Evolutionary conservation across 495 filamentous ascomycete species (phyloP).

Genomic region (Penicillium cosmopolitanum): DNA sequence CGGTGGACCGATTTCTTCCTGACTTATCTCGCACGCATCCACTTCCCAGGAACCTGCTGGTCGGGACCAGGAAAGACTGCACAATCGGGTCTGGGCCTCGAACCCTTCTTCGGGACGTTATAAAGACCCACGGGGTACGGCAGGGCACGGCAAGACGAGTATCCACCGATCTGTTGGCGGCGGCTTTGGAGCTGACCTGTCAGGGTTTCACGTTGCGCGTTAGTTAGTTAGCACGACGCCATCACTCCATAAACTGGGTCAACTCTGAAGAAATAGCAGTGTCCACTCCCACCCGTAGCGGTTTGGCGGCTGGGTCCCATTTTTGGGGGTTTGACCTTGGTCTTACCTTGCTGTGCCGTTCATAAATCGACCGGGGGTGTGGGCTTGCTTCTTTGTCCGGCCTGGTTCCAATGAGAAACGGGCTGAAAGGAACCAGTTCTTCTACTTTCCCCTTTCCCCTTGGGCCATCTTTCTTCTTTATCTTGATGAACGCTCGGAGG

Average conservation of each 20-base stretch:
- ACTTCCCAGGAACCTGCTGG: constrained; percentile 10
- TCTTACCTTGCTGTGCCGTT: constrained; percentile 11
- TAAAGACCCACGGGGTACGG: neutral
- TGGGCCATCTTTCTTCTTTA: constrained; percentile 23
- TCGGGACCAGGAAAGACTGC: neutral
- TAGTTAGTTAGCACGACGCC: neutral
- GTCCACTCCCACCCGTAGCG: neutral
- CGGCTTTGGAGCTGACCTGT: constrained; percentile 5
- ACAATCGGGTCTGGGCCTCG: neutral
- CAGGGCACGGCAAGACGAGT: neutral
- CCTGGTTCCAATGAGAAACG: constrained; percentile 32
- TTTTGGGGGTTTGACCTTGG: neutral
- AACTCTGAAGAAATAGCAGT: neutral
- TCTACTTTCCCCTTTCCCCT: constrained; percentile 5
- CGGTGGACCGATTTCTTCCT: constrained; percentile 8
- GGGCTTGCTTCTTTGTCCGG: constrained; percentile 29
- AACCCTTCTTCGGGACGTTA: neutral
- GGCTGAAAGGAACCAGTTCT: constrained; percentile 11
- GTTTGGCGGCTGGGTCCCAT: neutral
- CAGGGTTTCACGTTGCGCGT: neutral
- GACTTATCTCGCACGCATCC: neutral
- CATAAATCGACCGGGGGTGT: constrained; percentile 25
- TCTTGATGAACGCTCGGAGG: constrained; percentile 21
- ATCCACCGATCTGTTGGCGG: constrained; percentile 3
- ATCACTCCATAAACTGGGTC: neutral